Evolutionary conservation across 2,329 filamentous ascomycete genomes (phyloP).

Genomic region (Aspergillus bombycis): DNA sequence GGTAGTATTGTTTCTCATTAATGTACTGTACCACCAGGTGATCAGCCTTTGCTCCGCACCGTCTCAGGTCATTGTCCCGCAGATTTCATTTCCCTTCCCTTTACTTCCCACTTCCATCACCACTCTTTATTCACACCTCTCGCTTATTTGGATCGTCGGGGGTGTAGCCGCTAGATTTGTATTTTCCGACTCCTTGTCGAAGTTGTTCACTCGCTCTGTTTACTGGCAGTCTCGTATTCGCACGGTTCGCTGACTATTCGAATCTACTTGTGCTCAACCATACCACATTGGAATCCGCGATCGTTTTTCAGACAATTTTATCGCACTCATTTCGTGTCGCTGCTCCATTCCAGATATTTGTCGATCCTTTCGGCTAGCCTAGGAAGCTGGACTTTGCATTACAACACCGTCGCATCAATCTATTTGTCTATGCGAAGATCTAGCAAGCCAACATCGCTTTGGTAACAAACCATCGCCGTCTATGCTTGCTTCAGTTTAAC

Average conservation of each 20-base stretch:
- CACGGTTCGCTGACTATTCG: not conserved
- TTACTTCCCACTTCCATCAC: not conserved
- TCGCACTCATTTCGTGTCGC: not conserved
- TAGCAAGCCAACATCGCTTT: not conserved
- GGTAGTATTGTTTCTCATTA: not conserved
- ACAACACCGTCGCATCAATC: not conserved
- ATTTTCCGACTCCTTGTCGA: not conserved
- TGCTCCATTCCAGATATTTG: not conserved
- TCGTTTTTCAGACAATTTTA: not conserved
- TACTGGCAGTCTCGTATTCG: not conserved
- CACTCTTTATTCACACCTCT: not conserved
- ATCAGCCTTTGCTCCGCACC: slow-evolving; percentile 1
- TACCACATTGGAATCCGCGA: not conserved
- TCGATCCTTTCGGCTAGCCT: not conserved
- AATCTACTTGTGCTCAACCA: not conserved
- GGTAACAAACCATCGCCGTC: not conserved
- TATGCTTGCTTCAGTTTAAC: not conserved
- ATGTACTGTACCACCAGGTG: slow-evolving; percentile 1
- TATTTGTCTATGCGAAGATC: not conserved
- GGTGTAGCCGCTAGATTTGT: not conserved
- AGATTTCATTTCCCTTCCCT: slow-evolving; percentile 1
- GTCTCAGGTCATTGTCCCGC: slow-evolving; percentile 6
- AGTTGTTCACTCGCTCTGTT: slow-evolving; percentile 10
- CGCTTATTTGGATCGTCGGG: not conserved
- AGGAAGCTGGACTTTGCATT: not conserved